Percentiles rank a stretch among this genome's conserved stretches.
Evolutionary conservation across 352 stramenopile genomes (phyloP).

Genomic region (Globisporangium sylvaticum): DNA sequence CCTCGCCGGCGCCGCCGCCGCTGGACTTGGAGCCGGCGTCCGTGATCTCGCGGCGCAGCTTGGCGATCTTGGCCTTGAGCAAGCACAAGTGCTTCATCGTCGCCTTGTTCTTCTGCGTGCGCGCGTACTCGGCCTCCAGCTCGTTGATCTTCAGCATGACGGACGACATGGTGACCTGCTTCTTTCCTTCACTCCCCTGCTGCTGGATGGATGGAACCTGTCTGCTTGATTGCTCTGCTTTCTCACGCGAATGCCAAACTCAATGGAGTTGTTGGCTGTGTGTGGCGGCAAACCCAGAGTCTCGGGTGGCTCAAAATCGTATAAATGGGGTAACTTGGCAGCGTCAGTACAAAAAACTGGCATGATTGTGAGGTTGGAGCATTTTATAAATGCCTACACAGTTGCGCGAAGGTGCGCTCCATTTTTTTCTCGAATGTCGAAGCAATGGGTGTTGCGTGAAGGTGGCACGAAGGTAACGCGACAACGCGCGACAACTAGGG

Average conservation of each 20-base stretch:
- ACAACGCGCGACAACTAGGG: too few species aligned
- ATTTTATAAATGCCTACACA: too few species aligned
- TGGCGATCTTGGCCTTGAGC: constrained; percentile 97
- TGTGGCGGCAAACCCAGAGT: too few species aligned
- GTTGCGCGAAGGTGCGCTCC: too few species aligned
- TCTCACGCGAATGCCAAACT: neutral
- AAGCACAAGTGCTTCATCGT: constrained; percentile 98
- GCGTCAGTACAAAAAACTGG: too few species aligned
- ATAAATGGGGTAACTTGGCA: too few species aligned
- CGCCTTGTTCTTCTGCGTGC: constrained; percentile 99
- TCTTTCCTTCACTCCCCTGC: neutral
- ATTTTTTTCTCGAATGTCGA: too few species aligned
- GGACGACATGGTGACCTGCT: constrained; percentile 35
- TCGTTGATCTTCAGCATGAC: constrained; percentile 77
- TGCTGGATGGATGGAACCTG: neutral
- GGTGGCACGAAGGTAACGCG: too few species aligned
- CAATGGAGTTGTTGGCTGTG: too few species aligned
- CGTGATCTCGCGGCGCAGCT: constrained; percentile 92
- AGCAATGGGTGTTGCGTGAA: too few species aligned
- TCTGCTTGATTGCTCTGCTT: neutral
- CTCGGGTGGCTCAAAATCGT: too few species aligned
- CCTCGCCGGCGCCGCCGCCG: constrained; percentile 72
- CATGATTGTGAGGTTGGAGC: too few species aligned
- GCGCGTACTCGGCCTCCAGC: constrained; percentile 91
- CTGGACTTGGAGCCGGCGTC: constrained; percentile 65